Conservation (phyloP, 129 eudicot genomes). For the Gnaphalium uliginosum region DNA sequence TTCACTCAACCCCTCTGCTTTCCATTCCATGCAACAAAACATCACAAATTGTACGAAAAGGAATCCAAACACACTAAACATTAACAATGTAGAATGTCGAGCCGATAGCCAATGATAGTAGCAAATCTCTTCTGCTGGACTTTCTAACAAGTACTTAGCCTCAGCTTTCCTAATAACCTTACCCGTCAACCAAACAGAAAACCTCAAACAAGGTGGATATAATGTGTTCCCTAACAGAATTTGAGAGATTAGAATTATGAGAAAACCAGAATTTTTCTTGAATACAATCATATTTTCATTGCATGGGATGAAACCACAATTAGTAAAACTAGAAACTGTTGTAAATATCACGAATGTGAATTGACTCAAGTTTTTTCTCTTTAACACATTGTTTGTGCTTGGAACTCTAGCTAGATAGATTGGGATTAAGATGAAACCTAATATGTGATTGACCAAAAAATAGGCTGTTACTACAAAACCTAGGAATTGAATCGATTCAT, state of each 20-base stretch:
- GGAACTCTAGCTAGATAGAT: neutral
- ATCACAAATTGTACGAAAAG: slow-evolving; percentile 38
- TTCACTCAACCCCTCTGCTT: slow-evolving; percentile 34
- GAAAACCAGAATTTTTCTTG: slow-evolving; percentile 46
- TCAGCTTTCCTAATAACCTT: slow-evolving; percentile 37
- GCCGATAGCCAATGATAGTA: slow-evolving; percentile 47
- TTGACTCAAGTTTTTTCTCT: neutral
- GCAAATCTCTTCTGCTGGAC: slow-evolving; percentile 20
- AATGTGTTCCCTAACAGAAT: slow-evolving; percentile 56
- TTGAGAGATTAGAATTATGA: slow-evolving; percentile 50
- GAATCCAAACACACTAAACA: slow-evolving; percentile 44
- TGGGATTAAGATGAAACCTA: slow-evolving; percentile 18
- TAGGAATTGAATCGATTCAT: neutral
- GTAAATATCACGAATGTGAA: slow-evolving; percentile 28
- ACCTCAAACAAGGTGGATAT: slow-evolving; percentile 41
- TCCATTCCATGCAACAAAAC: slow-evolving; percentile 60
- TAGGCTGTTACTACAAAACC: slow-evolving; percentile 5
- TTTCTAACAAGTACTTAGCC: slow-evolving; percentile 42
- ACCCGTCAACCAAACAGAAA: slow-evolving; percentile 29
- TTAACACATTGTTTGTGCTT: neutral
- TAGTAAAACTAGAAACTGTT: slow-evolving; percentile 45
- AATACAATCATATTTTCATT: slow-evolving; percentile 67
- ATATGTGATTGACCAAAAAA: slow-evolving; percentile 14
- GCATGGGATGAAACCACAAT: slow-evolving; percentile 65
- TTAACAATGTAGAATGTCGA: slow-evolving; percentile 27